Evolutionary conservation across 2,329 filamentous ascomycete genomes (phyloP).

Genomic region (Beauveria australis): DNA sequence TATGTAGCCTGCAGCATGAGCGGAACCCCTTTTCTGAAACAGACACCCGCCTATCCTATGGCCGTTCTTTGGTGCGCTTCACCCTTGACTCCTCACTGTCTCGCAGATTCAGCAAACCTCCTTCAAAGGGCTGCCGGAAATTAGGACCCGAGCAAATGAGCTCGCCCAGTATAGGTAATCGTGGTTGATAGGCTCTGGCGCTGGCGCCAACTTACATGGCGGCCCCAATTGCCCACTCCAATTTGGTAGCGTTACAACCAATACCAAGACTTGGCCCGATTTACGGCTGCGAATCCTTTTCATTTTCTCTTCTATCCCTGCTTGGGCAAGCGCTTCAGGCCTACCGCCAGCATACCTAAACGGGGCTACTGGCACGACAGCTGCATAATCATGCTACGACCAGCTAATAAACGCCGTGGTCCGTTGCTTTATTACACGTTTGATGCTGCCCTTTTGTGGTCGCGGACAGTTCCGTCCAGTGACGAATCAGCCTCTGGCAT

Average conservation of each 20-base stretch:
- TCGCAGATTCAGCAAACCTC: not conserved
- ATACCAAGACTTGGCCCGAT: conserved; percentile 9
- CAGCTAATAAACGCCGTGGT: not conserved
- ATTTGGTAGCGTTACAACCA: conserved; percentile 4
- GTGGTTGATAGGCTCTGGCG: not conserved
- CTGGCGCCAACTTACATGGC: not conserved
- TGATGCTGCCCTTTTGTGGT: not conserved
- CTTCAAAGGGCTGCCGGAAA: not conserved
- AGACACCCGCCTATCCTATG: not conserved
- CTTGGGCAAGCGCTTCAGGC: not conserved
- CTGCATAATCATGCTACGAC: too few species aligned
- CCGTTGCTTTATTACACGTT: not conserved
- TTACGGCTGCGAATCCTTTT: conserved; percentile 2
- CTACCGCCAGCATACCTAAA: not conserved
- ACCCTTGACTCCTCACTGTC: not conserved
- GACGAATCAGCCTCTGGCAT: not conserved
- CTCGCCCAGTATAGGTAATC: not conserved
- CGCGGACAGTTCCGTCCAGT: too few species aligned
- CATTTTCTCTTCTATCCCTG: not conserved
- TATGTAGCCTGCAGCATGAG: not conserved
- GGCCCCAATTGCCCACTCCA: conserved; percentile 4
- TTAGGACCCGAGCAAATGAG: conserved; percentile 5
- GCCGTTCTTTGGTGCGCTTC: not conserved
- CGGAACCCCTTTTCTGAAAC: conserved; percentile 3
- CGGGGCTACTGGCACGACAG: not conserved